A percentile compares a stretch with the other conserved stretches of the same genome.
Evolutionary conservation across 2,329 filamentous ascomycete genomes (phyloP).

Genomic region (Diatrype stigma): DNA sequence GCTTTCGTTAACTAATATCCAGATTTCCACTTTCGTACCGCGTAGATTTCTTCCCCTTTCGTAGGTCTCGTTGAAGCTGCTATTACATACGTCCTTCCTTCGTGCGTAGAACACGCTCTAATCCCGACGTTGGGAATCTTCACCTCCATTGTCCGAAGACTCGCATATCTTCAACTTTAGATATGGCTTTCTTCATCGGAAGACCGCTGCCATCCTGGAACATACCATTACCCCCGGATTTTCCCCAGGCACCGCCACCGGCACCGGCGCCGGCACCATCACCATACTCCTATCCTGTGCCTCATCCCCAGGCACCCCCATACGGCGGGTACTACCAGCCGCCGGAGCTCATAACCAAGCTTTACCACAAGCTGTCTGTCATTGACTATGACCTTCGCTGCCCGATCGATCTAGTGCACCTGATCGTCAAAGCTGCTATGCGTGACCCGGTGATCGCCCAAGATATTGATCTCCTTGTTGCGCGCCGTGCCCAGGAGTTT

Average conservation of each 20-base stretch:
- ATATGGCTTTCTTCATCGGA: neutral
- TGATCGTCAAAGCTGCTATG: neutral
- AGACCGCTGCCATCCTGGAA: neutral
- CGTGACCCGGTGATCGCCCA: neutral
- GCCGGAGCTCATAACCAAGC: neutral
- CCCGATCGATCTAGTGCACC: neutral
- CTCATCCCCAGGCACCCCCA: neutral
- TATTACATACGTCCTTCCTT: too few species aligned
- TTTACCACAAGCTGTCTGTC: neutral
- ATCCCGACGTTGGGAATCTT: neutral
- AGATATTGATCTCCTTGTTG: neutral
- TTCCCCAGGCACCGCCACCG: neutral
- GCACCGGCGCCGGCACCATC: neutral
- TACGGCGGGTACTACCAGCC: neutral
- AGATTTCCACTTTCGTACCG: neutral
- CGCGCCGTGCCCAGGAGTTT: neutral
- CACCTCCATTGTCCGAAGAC: neutral
- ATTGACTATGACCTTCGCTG: neutral
- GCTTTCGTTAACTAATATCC: neutral
- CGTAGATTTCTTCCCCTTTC: too few species aligned
- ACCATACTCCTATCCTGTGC: neutral
- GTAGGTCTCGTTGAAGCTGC: too few species aligned
- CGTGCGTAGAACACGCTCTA: too few species aligned
- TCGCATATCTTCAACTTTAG: neutral
- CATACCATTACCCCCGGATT: too few species aligned